Evolutionary conservation across 768 basidiomycete genomes (phyloP), one percentile per base, ranked within the genome.

Genomic region (Boletales sp.): DNA sequence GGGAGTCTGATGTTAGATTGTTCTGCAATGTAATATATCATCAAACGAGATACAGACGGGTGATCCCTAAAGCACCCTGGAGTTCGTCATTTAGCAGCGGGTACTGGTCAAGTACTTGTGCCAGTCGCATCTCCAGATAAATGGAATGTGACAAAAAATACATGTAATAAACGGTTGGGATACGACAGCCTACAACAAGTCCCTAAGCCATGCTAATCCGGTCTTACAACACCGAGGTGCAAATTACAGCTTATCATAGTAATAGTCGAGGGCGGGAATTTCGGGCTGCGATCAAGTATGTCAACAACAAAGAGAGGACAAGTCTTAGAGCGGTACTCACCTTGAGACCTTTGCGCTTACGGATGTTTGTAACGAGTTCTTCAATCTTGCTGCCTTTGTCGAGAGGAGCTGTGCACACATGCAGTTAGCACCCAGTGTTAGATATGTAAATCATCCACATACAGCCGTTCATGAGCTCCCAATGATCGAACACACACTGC

Each of bases 311-410:
- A 25, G 25, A 30, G 44, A 49, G 44, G 11, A 34, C 3, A 3
- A 36, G 6, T 14, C 19, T 28, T 15, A 45, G 18, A 33, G 35
- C 32, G 17, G 44, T 17, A 45, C 72, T 34, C 59, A 85, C 85
- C 84, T 94, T 95, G 70, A 96, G 89, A 79, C 94, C 94, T 76
- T 98, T 99, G 74, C 96, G 85, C 21, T 72, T 78, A 68, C 95
- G 88, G 74, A 99, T 91, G 61, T 70, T 71, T 55, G 69, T 82
- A 41, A 91, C 91, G 51, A 97, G 72, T 42, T 87, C 83, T 74
- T 94, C 91, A 58, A 94, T 73, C 80, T 94, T 94, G 76, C 81
- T 82, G 61, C 92, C 94, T 77, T 91, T 90, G 43, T 97, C 94
- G 58, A 87, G 79, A 58, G 82, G 90, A 57, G 83, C 87, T 48